Conservation (phyloP, 148 eudicot species). For the Amaranthus palmeri region DNA sequence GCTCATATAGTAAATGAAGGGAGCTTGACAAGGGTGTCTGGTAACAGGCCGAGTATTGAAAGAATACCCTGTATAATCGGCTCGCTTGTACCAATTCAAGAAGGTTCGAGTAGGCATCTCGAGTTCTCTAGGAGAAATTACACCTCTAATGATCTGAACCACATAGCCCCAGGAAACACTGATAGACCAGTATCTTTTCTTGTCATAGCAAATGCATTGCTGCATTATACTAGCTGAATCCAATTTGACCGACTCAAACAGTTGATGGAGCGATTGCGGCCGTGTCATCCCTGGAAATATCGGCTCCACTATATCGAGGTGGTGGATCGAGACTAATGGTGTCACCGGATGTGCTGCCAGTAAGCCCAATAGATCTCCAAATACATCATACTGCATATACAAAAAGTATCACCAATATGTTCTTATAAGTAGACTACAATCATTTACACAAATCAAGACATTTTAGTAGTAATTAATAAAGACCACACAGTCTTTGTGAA, state of each 20-base stretch:
- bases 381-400: conserved; percentile 39
- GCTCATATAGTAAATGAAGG: conserved; percentile 34
- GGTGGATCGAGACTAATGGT: conserved; percentile 38
- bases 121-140: conserved; percentile 34
- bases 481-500: too few species aligned
- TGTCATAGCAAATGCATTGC: conserved; percentile 46
- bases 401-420: neutral
- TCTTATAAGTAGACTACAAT: too few species aligned
- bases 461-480: too few species aligned
- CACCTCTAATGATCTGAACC: conserved; percentile 38
- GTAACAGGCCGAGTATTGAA: conserved; percentile 40
- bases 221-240: conserved; percentile 40
- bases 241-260: conserved; percentile 21
- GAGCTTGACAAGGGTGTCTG: conserved; percentile 38
- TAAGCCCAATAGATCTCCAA: conserved; percentile 33
- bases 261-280: conserved; percentile 28
- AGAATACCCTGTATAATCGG: conserved; percentile 39
- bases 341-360: conserved; percentile 42
- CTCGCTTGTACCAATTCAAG: conserved; percentile 39
- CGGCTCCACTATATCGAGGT: conserved; percentile 38
- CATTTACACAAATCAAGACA: too few species aligned
- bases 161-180: conserved; percentile 40
- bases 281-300: conserved; percentile 34
- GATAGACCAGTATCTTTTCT: conserved; percentile 31
- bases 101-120: conserved; percentile 44